phyloP scores from a whole-genome alignment of 2,329 filamentous ascomycete species.

The Phyllosticta citriasiana region DNA sequence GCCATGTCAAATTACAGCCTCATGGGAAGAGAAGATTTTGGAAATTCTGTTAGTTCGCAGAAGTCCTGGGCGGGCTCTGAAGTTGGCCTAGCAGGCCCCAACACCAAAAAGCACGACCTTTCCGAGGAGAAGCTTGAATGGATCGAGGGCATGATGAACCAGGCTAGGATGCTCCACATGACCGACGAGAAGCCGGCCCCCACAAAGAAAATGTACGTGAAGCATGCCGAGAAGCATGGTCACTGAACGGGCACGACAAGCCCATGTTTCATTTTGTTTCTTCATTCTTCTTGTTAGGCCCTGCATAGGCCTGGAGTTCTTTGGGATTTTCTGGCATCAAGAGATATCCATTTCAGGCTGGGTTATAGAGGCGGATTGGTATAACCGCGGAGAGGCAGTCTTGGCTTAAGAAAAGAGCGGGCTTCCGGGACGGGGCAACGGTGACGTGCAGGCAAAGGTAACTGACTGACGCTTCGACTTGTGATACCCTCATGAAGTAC shows the following conservation, averaged over 20 bases:
- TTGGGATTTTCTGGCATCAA: background rate
- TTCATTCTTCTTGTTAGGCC: background rate
- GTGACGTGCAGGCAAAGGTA: background rate
- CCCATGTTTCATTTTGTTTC: background rate
- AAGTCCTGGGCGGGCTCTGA: conserved; percentile 29
- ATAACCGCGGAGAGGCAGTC: background rate
- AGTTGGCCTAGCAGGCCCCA: conserved; percentile 62
- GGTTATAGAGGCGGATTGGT: conserved; percentile 5
- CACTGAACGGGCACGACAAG: background rate
- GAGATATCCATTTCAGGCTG: conserved; percentile 8
- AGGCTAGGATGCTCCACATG: conserved; percentile 52
- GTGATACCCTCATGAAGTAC: background rate
- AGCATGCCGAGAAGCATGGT: background rate
- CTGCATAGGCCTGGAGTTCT: conserved; percentile 2
- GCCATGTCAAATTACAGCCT: conserved; percentile 7
- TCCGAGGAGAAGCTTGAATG: conserved; percentile 64
- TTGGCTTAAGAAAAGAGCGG: background rate
- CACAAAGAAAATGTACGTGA: conserved; percentile 7
- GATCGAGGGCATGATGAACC: conserved; percentile 76
- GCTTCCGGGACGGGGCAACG: background rate
- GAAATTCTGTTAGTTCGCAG: conserved; percentile 19
- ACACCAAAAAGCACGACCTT: conserved; percentile 53
- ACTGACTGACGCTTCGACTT: background rate
- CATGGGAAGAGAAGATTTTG: conserved; percentile 12
- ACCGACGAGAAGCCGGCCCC: background rate